A percentile compares a stretch with the other conserved stretches of the same genome.
phyloP scores from a whole-genome alignment of 2,329 filamentous ascomycete species.

The Pestalotiopsis sp. region DNA sequence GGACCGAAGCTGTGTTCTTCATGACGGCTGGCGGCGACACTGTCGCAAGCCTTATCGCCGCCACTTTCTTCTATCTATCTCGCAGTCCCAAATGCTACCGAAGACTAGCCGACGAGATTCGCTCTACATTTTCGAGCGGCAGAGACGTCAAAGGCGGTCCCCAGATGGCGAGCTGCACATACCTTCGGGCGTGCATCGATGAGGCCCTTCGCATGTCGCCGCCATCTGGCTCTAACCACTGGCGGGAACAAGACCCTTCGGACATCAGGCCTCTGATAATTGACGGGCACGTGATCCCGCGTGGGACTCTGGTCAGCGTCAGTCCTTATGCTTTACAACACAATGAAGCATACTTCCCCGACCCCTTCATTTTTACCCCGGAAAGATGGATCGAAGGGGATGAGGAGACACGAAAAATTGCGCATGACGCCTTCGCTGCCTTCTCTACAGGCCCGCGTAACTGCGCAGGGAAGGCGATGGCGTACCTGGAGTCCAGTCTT shows the following conservation, averaged over 20 bases:
- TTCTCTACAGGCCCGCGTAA: conserved; percentile 37
- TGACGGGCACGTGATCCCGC: conserved; percentile 32
- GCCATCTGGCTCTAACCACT: conserved; percentile 36
- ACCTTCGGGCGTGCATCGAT: conserved; percentile 48
- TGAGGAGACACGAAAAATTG: neutral
- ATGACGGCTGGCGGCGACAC: conserved; percentile 26
- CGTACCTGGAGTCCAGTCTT: conserved; percentile 23
- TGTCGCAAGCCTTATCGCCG: conserved; percentile 31
- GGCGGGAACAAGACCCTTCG: conserved; percentile 27
- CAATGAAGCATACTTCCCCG: conserved; percentile 29
- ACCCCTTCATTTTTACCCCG: conserved; percentile 29
- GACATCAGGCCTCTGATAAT: conserved; percentile 15
- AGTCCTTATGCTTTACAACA: conserved; percentile 37
- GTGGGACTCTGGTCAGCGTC: conserved; percentile 33
- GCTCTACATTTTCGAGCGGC: conserved; percentile 33
- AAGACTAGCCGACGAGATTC: conserved; percentile 32
- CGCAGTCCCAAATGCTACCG: conserved; percentile 28
- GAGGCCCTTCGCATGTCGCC: conserved; percentile 49
- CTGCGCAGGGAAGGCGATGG: conserved; percentile 35
- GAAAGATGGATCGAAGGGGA: conserved; percentile 34
- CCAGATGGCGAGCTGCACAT: conserved; percentile 36
- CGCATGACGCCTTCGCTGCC: conserved; percentile 24
- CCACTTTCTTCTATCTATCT: conserved; percentile 37
- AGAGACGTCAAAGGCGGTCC: conserved; percentile 26
- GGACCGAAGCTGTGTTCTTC: neutral